Evolutionary conservation across 768 basidiomycete genomes (phyloP).

Genomic region (Termitomyces sp.): DNA sequence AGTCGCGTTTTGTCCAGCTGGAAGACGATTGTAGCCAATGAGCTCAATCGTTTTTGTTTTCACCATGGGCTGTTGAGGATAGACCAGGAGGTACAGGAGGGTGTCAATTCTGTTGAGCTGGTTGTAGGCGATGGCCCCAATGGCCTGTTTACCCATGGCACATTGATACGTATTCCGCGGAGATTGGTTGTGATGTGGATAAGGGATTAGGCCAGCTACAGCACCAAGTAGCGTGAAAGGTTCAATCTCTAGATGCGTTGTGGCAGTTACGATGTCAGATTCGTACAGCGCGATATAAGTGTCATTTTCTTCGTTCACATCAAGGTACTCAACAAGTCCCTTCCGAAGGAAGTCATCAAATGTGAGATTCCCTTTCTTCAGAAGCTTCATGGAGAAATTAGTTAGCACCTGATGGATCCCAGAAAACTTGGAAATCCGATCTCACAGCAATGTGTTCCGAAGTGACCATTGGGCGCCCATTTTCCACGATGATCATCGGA

Average conservation of each 20-base stretch:
- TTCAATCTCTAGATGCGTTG: constrained; percentile 97
- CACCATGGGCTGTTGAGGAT: constrained; percentile 99
- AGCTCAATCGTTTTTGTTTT: constrained; percentile 98
- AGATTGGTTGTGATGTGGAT: constrained; percentile 99
- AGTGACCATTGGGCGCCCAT: constrained; percentile 68
- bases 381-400: constrained; percentile 40
- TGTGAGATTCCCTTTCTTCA: constrained; percentile 71
- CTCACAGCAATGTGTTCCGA: constrained; percentile 75
- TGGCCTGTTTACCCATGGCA: constrained; percentile 99
- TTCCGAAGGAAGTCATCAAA: constrained; percentile 94
- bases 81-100: constrained; percentile 93
- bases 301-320: constrained; percentile 99
- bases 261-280: constrained; percentile 68
- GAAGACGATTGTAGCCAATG: constrained; percentile 92
- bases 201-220: constrained; percentile 97
- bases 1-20: constrained; percentile 97
- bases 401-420: constrained; percentile 1
- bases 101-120: constrained; percentile 98
- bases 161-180: constrained; percentile 99
- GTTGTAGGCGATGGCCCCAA: constrained; percentile 97
- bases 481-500: constrained; percentile 94
- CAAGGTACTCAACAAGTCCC: constrained; percentile 95
- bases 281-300: constrained; percentile 95
- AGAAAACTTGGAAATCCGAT: constrained; percentile 7
- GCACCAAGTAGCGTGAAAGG: constrained; percentile 97